Conservation (phyloP, 257 asterid genomes). For the Nicotiana obtusifolia region DNA sequence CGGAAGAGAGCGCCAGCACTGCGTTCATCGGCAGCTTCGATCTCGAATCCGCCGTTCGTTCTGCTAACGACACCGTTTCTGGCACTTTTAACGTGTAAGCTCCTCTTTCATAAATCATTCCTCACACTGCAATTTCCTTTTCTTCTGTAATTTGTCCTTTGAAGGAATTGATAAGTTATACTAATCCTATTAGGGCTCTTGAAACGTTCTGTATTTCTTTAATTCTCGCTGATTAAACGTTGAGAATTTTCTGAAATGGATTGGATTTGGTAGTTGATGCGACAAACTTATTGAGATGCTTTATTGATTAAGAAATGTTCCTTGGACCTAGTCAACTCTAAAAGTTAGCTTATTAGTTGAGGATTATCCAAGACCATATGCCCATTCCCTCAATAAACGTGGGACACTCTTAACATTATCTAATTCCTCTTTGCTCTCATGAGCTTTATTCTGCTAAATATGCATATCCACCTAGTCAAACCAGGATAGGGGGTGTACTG, state of each 20-base stretch:
- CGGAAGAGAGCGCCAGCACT: slow-evolving; percentile 42
- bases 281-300: background rate
- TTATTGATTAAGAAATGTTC: background rate
- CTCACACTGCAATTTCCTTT: background rate
- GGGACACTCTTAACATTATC: background rate
- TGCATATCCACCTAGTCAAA: background rate
- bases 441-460: background rate
- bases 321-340: background rate
- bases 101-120: background rate
- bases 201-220: background rate
- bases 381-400: background rate
- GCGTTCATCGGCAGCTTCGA: slow-evolving; percentile 60
- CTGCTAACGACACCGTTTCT: slow-evolving; percentile 85
- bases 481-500: background rate
- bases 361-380: background rate
- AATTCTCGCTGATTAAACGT: background rate
- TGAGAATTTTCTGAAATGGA: background rate
- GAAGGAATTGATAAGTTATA: background rate
- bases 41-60: slow-evolving; percentile 76
- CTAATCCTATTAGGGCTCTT: background rate
- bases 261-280: background rate
- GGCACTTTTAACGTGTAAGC: slow-evolving; percentile 76
- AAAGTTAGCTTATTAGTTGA: background rate
- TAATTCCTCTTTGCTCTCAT: background rate
- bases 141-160: background rate